A percentile compares a stretch with the other conserved stretches of the same genome.
phyloP scores from a whole-genome alignment of 768 basidiomycete genomes.

The Tylopilus rubrobrunneus region DNA sequence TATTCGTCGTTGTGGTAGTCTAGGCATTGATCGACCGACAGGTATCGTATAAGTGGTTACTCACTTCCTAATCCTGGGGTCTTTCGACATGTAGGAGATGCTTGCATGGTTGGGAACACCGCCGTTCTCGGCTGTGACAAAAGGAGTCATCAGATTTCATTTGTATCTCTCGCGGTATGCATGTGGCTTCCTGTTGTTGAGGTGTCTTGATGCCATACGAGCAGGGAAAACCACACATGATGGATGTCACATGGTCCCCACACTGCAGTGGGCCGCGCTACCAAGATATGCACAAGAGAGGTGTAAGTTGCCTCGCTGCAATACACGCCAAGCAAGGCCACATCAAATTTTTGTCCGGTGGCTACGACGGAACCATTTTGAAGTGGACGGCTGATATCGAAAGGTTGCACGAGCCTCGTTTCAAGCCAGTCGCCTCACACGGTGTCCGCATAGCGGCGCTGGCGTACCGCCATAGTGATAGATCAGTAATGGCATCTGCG shows the following conservation, averaged over 20 bases:
- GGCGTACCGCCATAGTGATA: slow-evolving; percentile 34
- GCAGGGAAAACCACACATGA: slow-evolving; percentile 30
- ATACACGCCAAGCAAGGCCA: slow-evolving; percentile 27
- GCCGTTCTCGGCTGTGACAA: slow-evolving; percentile 42
- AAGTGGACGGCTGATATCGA: slow-evolving; percentile 34
- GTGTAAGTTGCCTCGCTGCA: slow-evolving; percentile 43
- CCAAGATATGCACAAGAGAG: slow-evolving; percentile 24
- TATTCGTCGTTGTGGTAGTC: neutral
- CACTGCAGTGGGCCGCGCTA: slow-evolving; percentile 29
- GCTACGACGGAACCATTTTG: slow-evolving; percentile 42
- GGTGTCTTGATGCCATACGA: slow-evolving; percentile 22
- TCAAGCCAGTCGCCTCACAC: slow-evolving; percentile 29
- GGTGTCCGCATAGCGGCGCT: slow-evolving; percentile 33
- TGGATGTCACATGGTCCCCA: slow-evolving; percentile 30
- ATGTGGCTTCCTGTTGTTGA: slow-evolving; percentile 24
- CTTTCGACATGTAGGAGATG: slow-evolving; percentile 44
- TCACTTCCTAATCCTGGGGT: slow-evolving; percentile 37
- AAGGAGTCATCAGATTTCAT: slow-evolving; percentile 41
- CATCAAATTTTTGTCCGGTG: slow-evolving; percentile 46
- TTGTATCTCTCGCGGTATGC: slow-evolving; percentile 34
- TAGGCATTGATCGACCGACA: slow-evolving; percentile 20
- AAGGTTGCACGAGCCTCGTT: slow-evolving; percentile 21
- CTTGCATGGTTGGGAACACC: slow-evolving; percentile 38
- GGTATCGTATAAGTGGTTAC: slow-evolving; percentile 33
- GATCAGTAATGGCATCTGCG: slow-evolving; percentile 34